Base-by-base conservation (phyloP, 805 yeast genomes). In the Brettanomyces custersianus region DNA sequence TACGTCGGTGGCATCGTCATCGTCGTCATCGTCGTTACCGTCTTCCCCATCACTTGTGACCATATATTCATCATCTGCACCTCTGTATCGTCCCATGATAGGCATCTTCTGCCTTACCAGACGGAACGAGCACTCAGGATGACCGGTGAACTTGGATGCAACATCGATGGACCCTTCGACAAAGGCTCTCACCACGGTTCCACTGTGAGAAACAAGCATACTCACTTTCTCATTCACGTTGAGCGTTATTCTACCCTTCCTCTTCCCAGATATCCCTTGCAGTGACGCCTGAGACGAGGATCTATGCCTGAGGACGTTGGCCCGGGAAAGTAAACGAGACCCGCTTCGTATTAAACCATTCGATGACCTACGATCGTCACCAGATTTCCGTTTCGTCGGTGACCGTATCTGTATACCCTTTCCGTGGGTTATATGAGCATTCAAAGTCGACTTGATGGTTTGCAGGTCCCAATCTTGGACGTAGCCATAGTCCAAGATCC, bases 91-190 rank as follows among this genome's bases (percentile, higher is more conserved):
- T n/a, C 36, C 36, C 12, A 25, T 15, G 8, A 33, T 19, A 16
- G 16, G 31, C 13, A 13, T 17, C 13, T 17, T 34, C 13, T 18
- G 26, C 28, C 15, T 20, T 27, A 17, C 75, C 33, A 90, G 65
- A 0, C 90, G 94, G 53, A 88, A 78, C 33, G 77, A 72, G 54
- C 96, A 88, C 18, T 70, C 69, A 0, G 96, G 96, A 71, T 77
- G 74, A 4, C 96, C 96, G 0, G 83, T 69, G 10, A 88, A 58
- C 29, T 77, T 84, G 0, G 90, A 65, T 34, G 78, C 77, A 69
- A 85, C 69, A 34, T 70, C 65, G 31, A 88, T 75, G 9, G 70
- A 62, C 4, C 96, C 96, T 43, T 80, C 84, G 18, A 87, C 83
- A 48, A 74, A 79, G 0, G 87, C 70, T 39, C 81, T 68, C 21